Percentiles rank a stretch among this genome's conserved stretches.
Evolutionary conservation across 768 basidiomycete genomes (phyloP).

Genomic region (Scleroderma citrinum): DNA sequence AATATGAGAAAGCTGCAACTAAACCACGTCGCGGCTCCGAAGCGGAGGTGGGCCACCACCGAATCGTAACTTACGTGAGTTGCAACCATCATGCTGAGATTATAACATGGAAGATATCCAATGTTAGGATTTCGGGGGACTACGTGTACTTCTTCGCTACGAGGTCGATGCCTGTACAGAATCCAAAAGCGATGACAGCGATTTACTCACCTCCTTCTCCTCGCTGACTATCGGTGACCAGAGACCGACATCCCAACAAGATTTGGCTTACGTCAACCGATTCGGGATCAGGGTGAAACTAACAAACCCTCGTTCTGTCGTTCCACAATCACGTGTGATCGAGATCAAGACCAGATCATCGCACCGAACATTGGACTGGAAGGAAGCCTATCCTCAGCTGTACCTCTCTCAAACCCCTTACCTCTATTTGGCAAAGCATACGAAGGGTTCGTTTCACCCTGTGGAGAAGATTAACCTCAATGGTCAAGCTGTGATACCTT

Average conservation of each 20-base stretch:
- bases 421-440: slow-evolving; percentile 55
- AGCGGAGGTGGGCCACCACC: slow-evolving; percentile 50
- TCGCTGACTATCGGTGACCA: slow-evolving; percentile 13
- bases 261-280: background rate
- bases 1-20: slow-evolving; percentile 57
- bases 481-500: slow-evolving; percentile 14
- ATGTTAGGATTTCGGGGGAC: slow-evolving; percentile 47
- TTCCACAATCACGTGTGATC: slow-evolving; percentile 31
- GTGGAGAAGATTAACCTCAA: slow-evolving; percentile 45
- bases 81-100: background rate
- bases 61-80: slow-evolving; percentile 59
- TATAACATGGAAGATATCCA: background rate
- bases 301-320: slow-evolving; percentile 21
- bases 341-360: slow-evolving; percentile 30
- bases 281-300: slow-evolving; percentile 16
- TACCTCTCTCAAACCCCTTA: slow-evolving; percentile 63
- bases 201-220: slow-evolving; percentile 23
- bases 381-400: slow-evolving; percentile 57
- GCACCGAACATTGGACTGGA: slow-evolving; percentile 42
- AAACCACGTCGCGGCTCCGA: slow-evolving; percentile 43
- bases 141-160: slow-evolving; percentile 57
- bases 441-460: slow-evolving; percentile 44
- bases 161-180: slow-evolving; percentile 43
- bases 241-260: background rate
- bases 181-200: slow-evolving; percentile 10